These are phyloP conservation scores for Tolypocladium ovalisporum DNA, from an alignment of 2,329 filamentous ascomycete genomes.

Conservation along the genomic window DNA sequence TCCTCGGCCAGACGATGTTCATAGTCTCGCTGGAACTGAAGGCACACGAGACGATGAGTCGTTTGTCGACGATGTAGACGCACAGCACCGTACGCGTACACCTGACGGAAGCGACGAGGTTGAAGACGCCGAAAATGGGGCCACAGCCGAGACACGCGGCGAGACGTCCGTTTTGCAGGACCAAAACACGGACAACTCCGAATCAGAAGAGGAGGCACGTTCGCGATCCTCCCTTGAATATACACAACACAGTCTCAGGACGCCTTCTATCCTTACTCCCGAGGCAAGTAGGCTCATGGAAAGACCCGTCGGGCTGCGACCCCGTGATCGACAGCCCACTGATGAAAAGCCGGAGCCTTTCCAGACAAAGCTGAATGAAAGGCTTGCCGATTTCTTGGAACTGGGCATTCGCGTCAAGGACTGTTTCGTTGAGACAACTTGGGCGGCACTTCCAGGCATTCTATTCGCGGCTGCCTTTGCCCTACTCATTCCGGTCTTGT, in stretches of 20 bases:
- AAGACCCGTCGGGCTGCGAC: background rate
- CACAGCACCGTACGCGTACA: background rate
- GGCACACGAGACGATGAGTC: slow-evolving; percentile 33
- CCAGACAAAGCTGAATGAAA: slow-evolving; percentile 4
- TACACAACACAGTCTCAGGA: slow-evolving; percentile 35
- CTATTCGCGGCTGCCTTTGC: slow-evolving; percentile 12
- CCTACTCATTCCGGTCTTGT: slow-evolving; percentile 15
- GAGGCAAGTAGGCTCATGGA: slow-evolving; percentile 20
- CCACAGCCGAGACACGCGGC: background rate
- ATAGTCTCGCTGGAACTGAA: slow-evolving; percentile 39
- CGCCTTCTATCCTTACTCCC: slow-evolving; percentile 28
- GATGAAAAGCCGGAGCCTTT: slow-evolving; percentile 2
- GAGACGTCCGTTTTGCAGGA: background rate
- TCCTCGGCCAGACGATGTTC: slow-evolving; percentile 38
- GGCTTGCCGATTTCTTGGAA: slow-evolving; percentile 7
- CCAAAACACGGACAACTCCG: slow-evolving; percentile 6
- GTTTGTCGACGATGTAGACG: slow-evolving; percentile 21
- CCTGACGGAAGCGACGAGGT: background rate
- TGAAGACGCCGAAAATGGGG: background rate
- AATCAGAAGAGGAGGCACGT: slow-evolving; percentile 27
- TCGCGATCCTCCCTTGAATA: slow-evolving; percentile 34
- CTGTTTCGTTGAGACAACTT: slow-evolving; percentile 8
- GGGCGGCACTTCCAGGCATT: slow-evolving; percentile 12
- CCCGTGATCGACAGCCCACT: slow-evolving; percentile 1
- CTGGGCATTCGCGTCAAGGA: slow-evolving; percentile 4